Percentiles rank a stretch among this genome's conserved stretches.
Conservation (phyloP, 352 stramenopile species). For the Pythium rishiriense region DNA sequence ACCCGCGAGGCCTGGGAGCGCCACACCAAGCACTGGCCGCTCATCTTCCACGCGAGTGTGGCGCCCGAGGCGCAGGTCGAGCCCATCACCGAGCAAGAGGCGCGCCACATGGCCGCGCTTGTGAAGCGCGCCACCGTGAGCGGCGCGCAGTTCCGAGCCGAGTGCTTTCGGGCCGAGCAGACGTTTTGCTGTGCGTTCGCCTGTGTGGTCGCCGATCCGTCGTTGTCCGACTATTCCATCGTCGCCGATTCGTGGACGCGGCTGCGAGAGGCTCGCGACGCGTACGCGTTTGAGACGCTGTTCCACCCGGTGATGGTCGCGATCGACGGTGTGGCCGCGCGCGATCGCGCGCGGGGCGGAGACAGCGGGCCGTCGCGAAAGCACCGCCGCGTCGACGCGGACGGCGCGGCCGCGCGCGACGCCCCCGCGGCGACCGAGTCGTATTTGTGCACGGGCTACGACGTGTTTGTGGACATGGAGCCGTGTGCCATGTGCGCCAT, state of each 20-base stretch:
- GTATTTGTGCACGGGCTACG: slow-evolving; percentile 90
- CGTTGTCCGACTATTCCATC: slow-evolving; percentile 21
- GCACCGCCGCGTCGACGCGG: slow-evolving; percentile 19
- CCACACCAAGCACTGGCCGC: slow-evolving; percentile 64
- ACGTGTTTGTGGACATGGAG: slow-evolving; percentile 84
- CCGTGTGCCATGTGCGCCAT: slow-evolving; percentile 90
- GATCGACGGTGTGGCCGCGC: slow-evolving; percentile 62
- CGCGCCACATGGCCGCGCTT: slow-evolving; percentile 33
- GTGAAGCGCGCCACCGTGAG: slow-evolving; percentile 27
- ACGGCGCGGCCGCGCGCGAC: not conserved
- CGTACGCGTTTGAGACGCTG: slow-evolving; percentile 46
- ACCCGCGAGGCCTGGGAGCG: slow-evolving; percentile 61
- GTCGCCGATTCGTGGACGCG: slow-evolving; percentile 29
- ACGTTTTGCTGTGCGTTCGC: slow-evolving; percentile 48
- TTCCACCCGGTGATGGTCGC: slow-evolving; percentile 76
- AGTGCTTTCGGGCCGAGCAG: not conserved
- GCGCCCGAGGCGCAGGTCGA: slow-evolving; percentile 39
- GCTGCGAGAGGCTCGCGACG: not conserved
- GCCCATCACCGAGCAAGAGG: slow-evolving; percentile 44
- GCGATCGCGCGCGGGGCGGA: slow-evolving; percentile 47
- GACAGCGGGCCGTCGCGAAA: slow-evolving; percentile 31
- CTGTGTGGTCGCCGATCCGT: slow-evolving; percentile 59
- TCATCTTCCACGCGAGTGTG: slow-evolving; percentile 81
- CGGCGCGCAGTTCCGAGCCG: slow-evolving; percentile 24
- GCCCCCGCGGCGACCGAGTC: slow-evolving; percentile 33